Evolutionary conservation across 2,329 filamentous ascomycete species (phyloP).

Genomic region (Leptographium wingfieldii): DNA sequence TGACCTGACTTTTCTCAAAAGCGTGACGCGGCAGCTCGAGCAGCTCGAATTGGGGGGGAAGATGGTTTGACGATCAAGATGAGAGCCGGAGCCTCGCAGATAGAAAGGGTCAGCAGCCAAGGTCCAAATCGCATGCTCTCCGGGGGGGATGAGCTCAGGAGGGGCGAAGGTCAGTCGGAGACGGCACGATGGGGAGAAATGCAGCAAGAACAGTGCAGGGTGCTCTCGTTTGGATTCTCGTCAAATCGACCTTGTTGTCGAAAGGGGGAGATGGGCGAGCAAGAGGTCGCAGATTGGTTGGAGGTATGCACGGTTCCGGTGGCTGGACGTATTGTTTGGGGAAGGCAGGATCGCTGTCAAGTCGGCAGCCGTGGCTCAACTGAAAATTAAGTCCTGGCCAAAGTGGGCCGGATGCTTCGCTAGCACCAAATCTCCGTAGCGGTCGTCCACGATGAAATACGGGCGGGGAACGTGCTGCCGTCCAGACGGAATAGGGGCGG

Average conservation of each 20-base stretch:
- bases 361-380: neutral
- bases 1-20: neutral
- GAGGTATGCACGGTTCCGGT: neutral
- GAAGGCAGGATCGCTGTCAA: neutral
- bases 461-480: neutral
- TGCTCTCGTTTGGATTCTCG: neutral
- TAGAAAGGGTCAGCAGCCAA: neutral
- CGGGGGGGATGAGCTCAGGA: neutral
- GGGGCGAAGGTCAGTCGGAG: neutral
- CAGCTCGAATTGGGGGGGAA: neutral
- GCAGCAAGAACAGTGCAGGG: neutral
- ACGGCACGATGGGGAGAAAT: neutral
- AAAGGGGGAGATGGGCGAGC: neutral
- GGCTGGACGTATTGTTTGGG: neutral
- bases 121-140: neutral
- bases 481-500: neutral
- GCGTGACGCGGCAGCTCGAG: neutral
- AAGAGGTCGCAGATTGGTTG: neutral
- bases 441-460: neutral
- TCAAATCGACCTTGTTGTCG: neutral
- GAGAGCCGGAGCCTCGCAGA: neutral
- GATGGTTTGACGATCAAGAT: neutral
- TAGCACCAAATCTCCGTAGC: neutral
- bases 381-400: neutral
- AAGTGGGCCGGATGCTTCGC: neutral